These are phyloP conservation scores for Pelargonium nanum DNA, from an alignment of 345 rosid genomes.

Conservation along the genomic window DNA sequence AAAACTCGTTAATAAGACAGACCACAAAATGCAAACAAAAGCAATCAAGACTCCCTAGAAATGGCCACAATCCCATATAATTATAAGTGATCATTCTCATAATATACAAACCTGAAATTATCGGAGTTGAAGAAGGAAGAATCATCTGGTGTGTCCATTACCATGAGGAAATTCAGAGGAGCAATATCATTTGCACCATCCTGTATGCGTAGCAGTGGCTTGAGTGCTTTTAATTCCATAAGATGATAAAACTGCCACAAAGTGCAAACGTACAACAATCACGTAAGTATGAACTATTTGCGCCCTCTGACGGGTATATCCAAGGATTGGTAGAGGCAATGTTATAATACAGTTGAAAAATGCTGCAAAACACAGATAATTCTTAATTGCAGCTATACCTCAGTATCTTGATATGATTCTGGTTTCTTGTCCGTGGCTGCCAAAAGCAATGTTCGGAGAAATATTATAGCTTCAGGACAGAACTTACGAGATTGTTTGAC, in stretches of 20 bases:
- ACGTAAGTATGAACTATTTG: neutral
- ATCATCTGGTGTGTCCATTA: constrained; percentile 57
- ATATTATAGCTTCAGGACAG: constrained; percentile 77
- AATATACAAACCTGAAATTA: constrained; percentile 51
- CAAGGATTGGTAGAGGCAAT: too few relatives aligned
- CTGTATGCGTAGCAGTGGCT: constrained; percentile 39
- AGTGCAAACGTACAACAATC: neutral
- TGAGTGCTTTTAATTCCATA: constrained; percentile 48
- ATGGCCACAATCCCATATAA: neutral
- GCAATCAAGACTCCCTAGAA: too few relatives aligned
- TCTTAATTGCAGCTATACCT: constrained; percentile 28
- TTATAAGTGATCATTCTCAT: neutral
- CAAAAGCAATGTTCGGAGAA: constrained; percentile 50
- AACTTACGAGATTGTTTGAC: constrained; percentile 63
- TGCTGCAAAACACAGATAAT: neutral
- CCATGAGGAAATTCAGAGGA: constrained; percentile 53
- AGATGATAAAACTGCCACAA: constrained; percentile 52
- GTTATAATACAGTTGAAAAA: too few relatives aligned
- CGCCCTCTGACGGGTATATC: neutral
- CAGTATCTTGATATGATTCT: constrained; percentile 35
- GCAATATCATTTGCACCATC: constrained; percentile 32
- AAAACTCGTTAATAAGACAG: too few relatives aligned
- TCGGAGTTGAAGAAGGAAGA: constrained; percentile 60
- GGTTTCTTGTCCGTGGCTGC: constrained; percentile 42
- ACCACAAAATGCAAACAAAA: too few relatives aligned